These are phyloP conservation scores for Boletales sp. DNA, from an alignment of 768 basidiomycete genomes.

Conservation along the genomic window DNA sequence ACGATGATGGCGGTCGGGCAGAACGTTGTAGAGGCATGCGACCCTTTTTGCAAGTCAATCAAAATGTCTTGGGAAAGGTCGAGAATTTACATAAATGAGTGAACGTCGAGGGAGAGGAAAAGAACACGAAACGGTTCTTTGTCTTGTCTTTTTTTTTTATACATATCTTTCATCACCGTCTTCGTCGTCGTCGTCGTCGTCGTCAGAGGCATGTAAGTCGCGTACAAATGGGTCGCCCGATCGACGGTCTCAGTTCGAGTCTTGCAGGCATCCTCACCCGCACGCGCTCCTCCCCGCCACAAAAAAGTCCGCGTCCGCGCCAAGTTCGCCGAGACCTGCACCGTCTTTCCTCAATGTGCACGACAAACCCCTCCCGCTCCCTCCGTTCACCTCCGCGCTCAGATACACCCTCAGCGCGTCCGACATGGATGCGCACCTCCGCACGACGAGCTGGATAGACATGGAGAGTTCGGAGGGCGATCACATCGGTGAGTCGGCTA, in stretches of 20 bases:
- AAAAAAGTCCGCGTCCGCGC: constrained; percentile 25
- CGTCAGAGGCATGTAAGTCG: too few species aligned
- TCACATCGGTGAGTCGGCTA: constrained; percentile 15
- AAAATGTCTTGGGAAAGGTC: constrained; percentile 17
- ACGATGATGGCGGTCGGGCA: too few species aligned
- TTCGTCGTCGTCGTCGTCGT: too few species aligned
- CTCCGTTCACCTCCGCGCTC: constrained; percentile 30
- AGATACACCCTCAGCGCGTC: constrained; percentile 20
- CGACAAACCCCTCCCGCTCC: constrained; percentile 41
- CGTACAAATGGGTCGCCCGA: not conserved
- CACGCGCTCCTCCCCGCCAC: constrained; percentile 19
- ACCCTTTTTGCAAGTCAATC: too few species aligned
- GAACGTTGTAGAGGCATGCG: too few species aligned
- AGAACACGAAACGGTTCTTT: too few species aligned
- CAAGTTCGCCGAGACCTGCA: constrained; percentile 18
- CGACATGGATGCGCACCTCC: constrained; percentile 27
- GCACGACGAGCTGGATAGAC: constrained; percentile 26
- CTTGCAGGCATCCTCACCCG: constrained; percentile 23
- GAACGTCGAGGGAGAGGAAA: not conserved
- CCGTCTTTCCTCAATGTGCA: constrained; percentile 9
- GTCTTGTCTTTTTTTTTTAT: too few species aligned
- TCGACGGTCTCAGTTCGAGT: not conserved
- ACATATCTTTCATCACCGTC: too few species aligned
- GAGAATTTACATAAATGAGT: constrained; percentile 27
- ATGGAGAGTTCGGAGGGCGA: constrained; percentile 1